Evolutionary conservation across 2,329 filamentous ascomycete genomes (phyloP).

Genomic region (Fragosphaeria purpurea): DNA sequence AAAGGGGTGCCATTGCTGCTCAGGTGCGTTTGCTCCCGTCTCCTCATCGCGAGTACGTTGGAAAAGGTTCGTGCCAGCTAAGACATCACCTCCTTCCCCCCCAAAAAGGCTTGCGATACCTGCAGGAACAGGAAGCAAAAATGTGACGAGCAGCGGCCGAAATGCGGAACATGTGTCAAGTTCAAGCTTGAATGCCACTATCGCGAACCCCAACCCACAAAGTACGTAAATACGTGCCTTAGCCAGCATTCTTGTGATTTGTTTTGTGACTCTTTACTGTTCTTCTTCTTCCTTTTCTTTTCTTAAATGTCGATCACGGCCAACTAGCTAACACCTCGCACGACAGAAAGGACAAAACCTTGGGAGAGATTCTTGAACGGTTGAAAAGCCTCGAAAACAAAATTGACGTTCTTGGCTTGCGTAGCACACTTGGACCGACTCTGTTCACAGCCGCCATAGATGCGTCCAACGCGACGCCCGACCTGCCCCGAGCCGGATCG

Average conservation of each 20-base stretch:
- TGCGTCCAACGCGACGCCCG: not conserved
- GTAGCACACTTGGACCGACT: not conserved
- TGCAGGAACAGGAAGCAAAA: constrained; percentile 52
- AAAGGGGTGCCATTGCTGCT: constrained; percentile 39
- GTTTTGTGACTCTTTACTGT: not conserved
- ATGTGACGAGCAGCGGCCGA: constrained; percentile 53
- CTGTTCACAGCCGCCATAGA: not conserved
- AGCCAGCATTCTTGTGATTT: not conserved
- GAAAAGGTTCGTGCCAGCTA: no score
- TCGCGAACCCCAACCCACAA: constrained; percentile 50
- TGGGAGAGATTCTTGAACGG: constrained; percentile 49
- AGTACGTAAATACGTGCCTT: constrained; percentile 27
- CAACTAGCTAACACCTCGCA: not conserved
- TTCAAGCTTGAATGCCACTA: constrained; percentile 51
- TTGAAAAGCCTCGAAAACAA: constrained; percentile 45
- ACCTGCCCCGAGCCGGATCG: not conserved
- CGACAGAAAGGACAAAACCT: constrained; percentile 50
- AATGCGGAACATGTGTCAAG: constrained; percentile 48
- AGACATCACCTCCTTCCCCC: no score
- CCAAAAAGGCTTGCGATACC: constrained; percentile 40
- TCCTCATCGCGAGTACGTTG: no score
- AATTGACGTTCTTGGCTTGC: constrained; percentile 34
- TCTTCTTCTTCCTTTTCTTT: no score
- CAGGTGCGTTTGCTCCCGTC: constrained; percentile 15
- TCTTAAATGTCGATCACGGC: no score